These are phyloP conservation scores for Malbranchea zuffiana DNA, from an alignment of 2,329 filamentous ascomycete genomes.

Conservation along the genomic window DNA sequence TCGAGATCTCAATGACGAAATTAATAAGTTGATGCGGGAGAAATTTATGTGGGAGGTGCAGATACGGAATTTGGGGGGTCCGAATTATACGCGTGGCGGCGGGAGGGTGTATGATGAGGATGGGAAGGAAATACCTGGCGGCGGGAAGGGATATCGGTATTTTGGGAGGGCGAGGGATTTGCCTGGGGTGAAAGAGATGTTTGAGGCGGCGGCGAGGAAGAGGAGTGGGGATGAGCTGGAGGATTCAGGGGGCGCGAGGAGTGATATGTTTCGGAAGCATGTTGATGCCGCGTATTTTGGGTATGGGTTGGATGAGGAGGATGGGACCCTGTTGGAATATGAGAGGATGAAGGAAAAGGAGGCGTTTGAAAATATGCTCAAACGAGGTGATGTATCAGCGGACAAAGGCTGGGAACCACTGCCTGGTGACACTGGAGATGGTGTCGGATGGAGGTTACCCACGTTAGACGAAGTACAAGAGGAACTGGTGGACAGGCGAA, in stretches of 20 bases:
- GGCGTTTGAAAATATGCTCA: slow-evolving; percentile 58
- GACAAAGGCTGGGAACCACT: slow-evolving; percentile 71
- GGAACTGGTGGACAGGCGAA: slow-evolving; percentile 77
- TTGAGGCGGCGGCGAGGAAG: slow-evolving; percentile 61
- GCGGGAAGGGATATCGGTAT: slow-evolving; percentile 85
- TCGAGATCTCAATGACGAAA: slow-evolving; percentile 95
- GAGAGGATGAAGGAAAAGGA: slow-evolving; percentile 76
- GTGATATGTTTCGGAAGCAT: slow-evolving; percentile 43
- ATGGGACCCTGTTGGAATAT: slow-evolving; percentile 66
- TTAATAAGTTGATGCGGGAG: slow-evolving; percentile 98
- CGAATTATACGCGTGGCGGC: slow-evolving; percentile 81
- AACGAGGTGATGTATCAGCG: slow-evolving; percentile 41
- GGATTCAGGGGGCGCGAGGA: slow-evolving; percentile 45
- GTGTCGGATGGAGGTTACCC: slow-evolving; percentile 69
- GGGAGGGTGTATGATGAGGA: slow-evolving; percentile 63
- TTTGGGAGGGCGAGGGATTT: slow-evolving; percentile 84
- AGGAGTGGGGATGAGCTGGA: slow-evolving; percentile 57
- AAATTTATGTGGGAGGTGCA: slow-evolving; percentile 99
- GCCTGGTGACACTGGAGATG: slow-evolving; percentile 78
- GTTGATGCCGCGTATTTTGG: slow-evolving; percentile 96
- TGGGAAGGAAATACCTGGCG: slow-evolving; percentile 56
- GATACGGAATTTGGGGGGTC: slow-evolving; percentile 88
- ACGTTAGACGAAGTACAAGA: slow-evolving; percentile 87
- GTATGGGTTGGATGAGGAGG: slow-evolving; percentile 85
- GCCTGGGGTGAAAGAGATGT: slow-evolving; percentile 91